Evolutionary conservation across 2,329 filamentous ascomycete genomes (phyloP).

Genomic region (Stenocarpella maydis): DNA sequence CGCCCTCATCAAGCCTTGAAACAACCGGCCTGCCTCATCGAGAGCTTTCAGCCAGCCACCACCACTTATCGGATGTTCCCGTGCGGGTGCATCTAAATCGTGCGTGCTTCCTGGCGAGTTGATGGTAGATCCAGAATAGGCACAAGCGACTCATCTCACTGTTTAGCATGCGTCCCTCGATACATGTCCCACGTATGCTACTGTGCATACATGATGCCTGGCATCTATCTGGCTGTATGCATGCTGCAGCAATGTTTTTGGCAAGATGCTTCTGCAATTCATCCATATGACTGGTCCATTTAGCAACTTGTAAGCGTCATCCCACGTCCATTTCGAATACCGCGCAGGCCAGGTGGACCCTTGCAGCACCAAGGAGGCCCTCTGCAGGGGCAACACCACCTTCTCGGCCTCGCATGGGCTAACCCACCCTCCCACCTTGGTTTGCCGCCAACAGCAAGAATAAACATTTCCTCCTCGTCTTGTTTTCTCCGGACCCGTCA

Average conservation of each 20-base stretch:
- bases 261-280: background rate
- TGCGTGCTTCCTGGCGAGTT: too few species aligned
- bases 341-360: background rate
- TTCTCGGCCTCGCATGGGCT: conserved; percentile 16
- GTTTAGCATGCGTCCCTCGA: background rate
- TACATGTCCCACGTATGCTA: background rate
- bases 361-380: background rate
- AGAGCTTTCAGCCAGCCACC: conserved; percentile 25
- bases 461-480: background rate
- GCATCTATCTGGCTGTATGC: background rate
- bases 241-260: conserved; percentile 6
- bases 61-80: too few species aligned
- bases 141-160: background rate
- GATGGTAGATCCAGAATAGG: background rate
- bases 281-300: conserved; percentile 8
- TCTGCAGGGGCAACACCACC: conserved; percentile 30
- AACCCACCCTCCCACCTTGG: background rate
- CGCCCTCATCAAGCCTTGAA: conserved; percentile 3
- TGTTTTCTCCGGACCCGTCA: conserved; percentile 2
- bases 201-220: too few species aligned
- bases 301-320: background rate
- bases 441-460: conserved; percentile 26
- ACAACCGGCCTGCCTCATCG: conserved; percentile 5
- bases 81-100: too few species aligned
- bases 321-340: background rate